Evolutionary conservation across 345 rosid species (phyloP).

Genomic region (Euphorbia pulcherrima): DNA sequence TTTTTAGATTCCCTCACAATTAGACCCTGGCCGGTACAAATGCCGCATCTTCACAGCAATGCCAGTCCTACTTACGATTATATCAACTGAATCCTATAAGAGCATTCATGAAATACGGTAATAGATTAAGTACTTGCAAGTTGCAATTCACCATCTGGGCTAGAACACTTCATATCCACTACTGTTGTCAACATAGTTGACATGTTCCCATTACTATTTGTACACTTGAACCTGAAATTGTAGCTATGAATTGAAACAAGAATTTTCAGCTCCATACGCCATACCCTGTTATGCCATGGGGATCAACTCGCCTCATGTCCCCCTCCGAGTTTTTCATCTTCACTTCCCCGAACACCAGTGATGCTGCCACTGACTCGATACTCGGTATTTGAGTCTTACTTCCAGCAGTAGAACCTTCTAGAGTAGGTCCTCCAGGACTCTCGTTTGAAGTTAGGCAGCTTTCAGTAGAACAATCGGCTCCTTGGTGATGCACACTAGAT

Average conservation of each 20-base stretch:
- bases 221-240: constrained; percentile 25
- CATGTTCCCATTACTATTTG: constrained; percentile 14
- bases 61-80: too few species aligned
- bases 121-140: background rate
- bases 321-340: constrained; percentile 32
- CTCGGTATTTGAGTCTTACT: constrained; percentile 41
- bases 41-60: too few species aligned
- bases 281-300: constrained; percentile 36
- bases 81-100: background rate
- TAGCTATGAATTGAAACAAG: background rate
- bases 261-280: constrained; percentile 32
- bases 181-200: constrained; percentile 5
- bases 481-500: constrained; percentile 42
- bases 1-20: too few species aligned
- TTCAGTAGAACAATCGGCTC: constrained; percentile 59
- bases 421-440: constrained; percentile 43
- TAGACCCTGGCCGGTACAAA: too few species aligned
- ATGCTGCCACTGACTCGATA: constrained; percentile 34
- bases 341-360: constrained; percentile 41
- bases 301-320: constrained; percentile 24
- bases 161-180: constrained; percentile 2
- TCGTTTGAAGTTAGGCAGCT: constrained; percentile 66
- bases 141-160: constrained; percentile 30
- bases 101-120: background rate
- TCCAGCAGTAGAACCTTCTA: constrained; percentile 44